Evolutionary conservation across 2,329 filamentous ascomycete genomes (phyloP).

Genomic region (Colletotrichum tamarilloi): DNA sequence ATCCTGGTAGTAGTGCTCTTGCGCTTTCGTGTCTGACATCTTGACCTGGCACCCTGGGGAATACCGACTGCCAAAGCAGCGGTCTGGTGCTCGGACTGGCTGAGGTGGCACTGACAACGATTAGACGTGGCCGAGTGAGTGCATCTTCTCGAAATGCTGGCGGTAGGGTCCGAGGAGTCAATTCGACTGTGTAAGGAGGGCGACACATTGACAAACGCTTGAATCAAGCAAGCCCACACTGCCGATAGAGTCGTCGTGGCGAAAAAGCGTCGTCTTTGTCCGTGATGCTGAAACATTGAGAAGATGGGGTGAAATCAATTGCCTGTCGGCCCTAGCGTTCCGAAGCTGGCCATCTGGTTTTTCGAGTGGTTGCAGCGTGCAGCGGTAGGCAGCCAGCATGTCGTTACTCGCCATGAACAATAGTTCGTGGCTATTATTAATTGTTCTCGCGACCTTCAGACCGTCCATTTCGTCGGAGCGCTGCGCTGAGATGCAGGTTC

Average conservation of each 20-base stretch:
- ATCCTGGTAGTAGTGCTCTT: not conserved
- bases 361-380: slow-evolving; percentile 20
- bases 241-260: slow-evolving; percentile 19
- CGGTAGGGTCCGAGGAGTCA: slow-evolving; percentile 8
- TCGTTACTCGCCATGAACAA: slow-evolving; percentile 6
- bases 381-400: slow-evolving; percentile 3
- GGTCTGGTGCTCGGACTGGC: not conserved
- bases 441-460: slow-evolving; percentile 13
- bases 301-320: slow-evolving; percentile 34
- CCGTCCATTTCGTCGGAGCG: not conserved
- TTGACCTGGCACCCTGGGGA: not conserved
- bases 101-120: slow-evolving; percentile 14
- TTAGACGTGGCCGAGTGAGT: not conserved
- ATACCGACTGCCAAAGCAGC: slow-evolving; percentile 15
- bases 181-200: slow-evolving; percentile 3
- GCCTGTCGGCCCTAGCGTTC: slow-evolving; percentile 18
- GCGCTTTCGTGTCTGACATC: slow-evolving; percentile 11
- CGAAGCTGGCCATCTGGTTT: slow-evolving; percentile 19
- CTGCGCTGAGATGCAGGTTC: slow-evolving; percentile 5
- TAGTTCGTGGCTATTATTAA: not conserved
- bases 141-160: slow-evolving; percentile 9
- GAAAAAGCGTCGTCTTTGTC: slow-evolving; percentile 35
- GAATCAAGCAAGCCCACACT: slow-evolving; percentile 14
- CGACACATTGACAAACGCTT: slow-evolving; percentile 18
- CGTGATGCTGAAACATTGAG: slow-evolving; percentile 32